A percentile compares a stretch with the other conserved stretches of the same genome.
Evolutionary conservation across 805 yeast species (phyloP).

Genomic region (Ogataea neopini): DNA sequence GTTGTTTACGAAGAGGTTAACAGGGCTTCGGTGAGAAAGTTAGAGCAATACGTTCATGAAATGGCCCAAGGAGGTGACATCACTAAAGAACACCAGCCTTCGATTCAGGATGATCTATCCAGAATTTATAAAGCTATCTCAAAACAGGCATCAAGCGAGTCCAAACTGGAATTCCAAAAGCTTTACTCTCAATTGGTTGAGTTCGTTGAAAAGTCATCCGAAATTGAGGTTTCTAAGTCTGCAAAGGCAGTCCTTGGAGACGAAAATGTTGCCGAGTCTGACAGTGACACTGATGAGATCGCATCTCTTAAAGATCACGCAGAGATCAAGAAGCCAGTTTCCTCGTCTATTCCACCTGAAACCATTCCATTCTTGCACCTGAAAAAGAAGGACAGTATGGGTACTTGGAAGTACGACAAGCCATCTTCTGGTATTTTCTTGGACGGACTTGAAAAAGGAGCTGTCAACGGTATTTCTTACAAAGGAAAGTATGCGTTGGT

Average conservation of each 20-base stretch:
- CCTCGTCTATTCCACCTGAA: constrained; percentile 71
- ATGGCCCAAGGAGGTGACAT: constrained; percentile 94
- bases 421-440: constrained; percentile 74
- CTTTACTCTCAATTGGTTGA: constrained; percentile 69
- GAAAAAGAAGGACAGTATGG: constrained; percentile 70
- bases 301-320: constrained; percentile 79
- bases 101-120: constrained; percentile 82
- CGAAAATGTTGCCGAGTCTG: constrained; percentile 47
- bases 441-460: constrained; percentile 91
- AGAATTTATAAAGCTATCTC: constrained; percentile 80
- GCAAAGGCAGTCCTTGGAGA: constrained; percentile 55
- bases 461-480: constrained; percentile 90
- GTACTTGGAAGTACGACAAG: constrained; percentile 84
- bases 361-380: constrained; percentile 94
- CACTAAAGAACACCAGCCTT: constrained; percentile 68
- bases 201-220: constrained; percentile 67
- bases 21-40: constrained; percentile 88
- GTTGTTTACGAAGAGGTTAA: constrained; percentile 81
- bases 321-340: constrained; percentile 69
- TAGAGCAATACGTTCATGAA: constrained; percentile 92
- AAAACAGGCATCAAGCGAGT: constrained; percentile 68
- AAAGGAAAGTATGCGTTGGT: constrained; percentile 84
- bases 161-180: constrained; percentile 69
- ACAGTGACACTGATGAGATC: constrained; percentile 69
- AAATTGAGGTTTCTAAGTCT: constrained; percentile 66